Evolutionary conservation across 2,329 filamentous ascomycete genomes (phyloP).

Genomic region (Exophiala oligosperma): DNA sequence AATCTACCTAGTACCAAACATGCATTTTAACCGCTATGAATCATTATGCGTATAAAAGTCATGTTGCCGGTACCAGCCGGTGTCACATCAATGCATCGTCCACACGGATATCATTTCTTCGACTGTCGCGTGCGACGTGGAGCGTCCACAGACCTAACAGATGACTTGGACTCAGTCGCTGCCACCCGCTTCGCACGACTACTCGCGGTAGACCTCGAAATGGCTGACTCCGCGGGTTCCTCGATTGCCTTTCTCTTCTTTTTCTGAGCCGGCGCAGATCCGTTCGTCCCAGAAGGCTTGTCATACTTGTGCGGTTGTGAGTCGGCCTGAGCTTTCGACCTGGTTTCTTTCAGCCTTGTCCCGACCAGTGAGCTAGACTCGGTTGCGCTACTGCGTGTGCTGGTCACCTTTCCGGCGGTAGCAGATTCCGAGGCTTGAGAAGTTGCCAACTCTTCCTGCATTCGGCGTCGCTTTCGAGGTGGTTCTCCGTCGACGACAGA

Average conservation of each 20-base stretch:
- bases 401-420: constrained; percentile 3
- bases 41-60: neutral
- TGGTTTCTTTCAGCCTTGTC: neutral
- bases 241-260: constrained; percentile 26
- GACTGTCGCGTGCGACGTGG: constrained; percentile 7
- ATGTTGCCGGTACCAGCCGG: neutral
- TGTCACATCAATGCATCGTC: too few relatives aligned
- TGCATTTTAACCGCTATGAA: neutral
- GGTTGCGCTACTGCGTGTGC: neutral
- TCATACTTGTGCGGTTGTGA: neutral
- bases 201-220: constrained; percentile 13
- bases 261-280: neutral
- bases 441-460: constrained; percentile 7
- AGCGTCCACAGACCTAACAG: neutral
- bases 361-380: neutral
- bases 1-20: too few relatives aligned
- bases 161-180: constrained; percentile 1
- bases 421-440: constrained; percentile 7
- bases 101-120: constrained; percentile 4
- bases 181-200: constrained; percentile 25
- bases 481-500: constrained; percentile 7
- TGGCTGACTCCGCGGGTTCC: constrained; percentile 10
- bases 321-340: too few relatives aligned
- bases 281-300: neutral
- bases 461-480: constrained; percentile 17